Evolutionary conservation across 2,329 filamentous ascomycete genomes (phyloP), one percentile per base, ranked within the genome.

Genomic region (Nigrograna mackinnonii): DNA sequence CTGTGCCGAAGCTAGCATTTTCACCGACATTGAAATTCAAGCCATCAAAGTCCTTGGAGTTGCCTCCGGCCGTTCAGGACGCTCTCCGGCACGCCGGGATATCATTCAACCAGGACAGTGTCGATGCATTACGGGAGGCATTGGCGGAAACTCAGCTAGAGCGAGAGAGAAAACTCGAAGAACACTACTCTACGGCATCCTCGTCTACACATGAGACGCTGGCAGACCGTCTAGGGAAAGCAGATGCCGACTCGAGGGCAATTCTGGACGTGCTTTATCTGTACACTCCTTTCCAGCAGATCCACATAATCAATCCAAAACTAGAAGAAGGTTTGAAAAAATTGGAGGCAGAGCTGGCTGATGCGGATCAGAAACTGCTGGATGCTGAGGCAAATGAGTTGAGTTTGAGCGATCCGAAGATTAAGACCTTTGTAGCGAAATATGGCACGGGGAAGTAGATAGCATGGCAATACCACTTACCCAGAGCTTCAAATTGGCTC

Each of bases 211-310:
- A 69, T 3, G 60, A 68, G 2, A 51, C 49, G 13, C 38, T 73
- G 5, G 64, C 64, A 1, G 63, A 68, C 22, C 64, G 64, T 6
- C 44, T 71, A 7, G 65, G 58, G 21, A 62, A 57, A 41, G 67
- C 64, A 4, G 67, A 75, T 24, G 33, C 43, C 9, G 66, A 73
- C 22, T 21, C 68, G 34, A 57, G 64, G n/a, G 61, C 58, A 20
- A 54, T 76, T 28, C 39, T 69, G 16, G 50, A 56, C 14, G 66
- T 65, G 4, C 47, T 75, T 21, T 71, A 68, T 46, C 58, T 59
- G n/a, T 62, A 72, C 31, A 64, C 61, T 4, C 52, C 57, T 13
- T 69, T 62, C 44, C 48, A 55, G 32, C 43, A 52, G 18, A 54
- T 67, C 22, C 47, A 50, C 32, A 41, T 68, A 41, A 53, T 49